These are phyloP conservation scores for Cicer judaicum DNA, from an alignment of 306 rosid species.

Conservation along the genomic window DNA sequence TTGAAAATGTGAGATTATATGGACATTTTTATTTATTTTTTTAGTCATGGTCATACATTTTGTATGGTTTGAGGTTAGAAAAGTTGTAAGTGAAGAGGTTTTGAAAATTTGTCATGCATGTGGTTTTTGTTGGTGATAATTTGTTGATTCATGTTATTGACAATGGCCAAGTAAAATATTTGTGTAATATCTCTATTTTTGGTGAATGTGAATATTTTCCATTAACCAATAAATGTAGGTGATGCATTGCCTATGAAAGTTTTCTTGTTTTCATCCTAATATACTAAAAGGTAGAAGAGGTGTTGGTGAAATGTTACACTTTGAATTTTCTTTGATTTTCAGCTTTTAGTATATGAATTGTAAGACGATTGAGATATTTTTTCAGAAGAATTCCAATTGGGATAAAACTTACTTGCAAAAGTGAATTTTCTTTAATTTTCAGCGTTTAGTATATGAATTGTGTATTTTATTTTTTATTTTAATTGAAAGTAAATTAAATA, in stretches of 20 bases:
- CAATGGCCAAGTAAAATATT: slow-evolving; percentile 44
- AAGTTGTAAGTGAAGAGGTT: slow-evolving; percentile 45
- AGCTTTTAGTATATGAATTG: background rate
- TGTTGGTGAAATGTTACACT: slow-evolving; percentile 4
- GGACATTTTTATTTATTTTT: background rate
- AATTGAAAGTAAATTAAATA: too few species aligned
- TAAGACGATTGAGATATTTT: background rate
- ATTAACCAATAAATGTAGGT: background rate
- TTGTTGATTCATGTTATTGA: slow-evolving; percentile 62
- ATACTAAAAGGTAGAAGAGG: background rate
- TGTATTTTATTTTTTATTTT: too few species aligned
- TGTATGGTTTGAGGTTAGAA: slow-evolving; percentile 49
- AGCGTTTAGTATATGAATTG: too few species aligned
- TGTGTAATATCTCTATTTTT: slow-evolving; percentile 22
- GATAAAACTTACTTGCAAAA: background rate
- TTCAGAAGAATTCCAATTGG: background rate
- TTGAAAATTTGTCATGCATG: slow-evolving; percentile 44
- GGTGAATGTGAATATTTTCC: slow-evolving; percentile 16
- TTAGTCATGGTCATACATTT: slow-evolving; percentile 42
- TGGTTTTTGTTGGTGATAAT: slow-evolving; percentile 51
- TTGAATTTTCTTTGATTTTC: background rate
- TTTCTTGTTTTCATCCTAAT: slow-evolving; percentile 14
- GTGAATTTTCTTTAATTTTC: too few species aligned
- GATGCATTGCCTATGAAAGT: background rate
- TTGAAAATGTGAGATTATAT: slow-evolving; percentile 40